Percentiles rank a stretch among this genome's conserved stretches.
phyloP scores from a whole-genome alignment of 176 grass and related monocot genomes.

The Neostapfia colusana region DNA sequence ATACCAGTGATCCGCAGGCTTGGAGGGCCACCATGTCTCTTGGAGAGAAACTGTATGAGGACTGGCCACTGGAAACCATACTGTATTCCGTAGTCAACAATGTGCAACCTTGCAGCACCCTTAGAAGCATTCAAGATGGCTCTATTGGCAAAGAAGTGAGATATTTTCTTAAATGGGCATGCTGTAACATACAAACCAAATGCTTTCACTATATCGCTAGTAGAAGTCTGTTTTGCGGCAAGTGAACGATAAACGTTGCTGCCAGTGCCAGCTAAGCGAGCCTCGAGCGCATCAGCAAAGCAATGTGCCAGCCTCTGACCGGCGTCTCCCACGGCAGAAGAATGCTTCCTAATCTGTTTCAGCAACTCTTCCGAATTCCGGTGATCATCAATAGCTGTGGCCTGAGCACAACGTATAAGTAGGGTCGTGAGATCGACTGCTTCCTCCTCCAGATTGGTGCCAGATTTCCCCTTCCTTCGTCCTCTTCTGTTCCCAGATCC shows the following conservation, averaged over 20 bases:
- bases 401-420: slow-evolving; percentile 48
- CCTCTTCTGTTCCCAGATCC: slow-evolving; percentile 44
- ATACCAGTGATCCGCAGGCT: slow-evolving; percentile 40
- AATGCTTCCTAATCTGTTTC: slow-evolving; percentile 44
- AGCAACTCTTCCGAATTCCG: slow-evolving; percentile 25
- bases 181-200: slow-evolving; percentile 20
- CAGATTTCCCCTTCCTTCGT: slow-evolving; percentile 33
- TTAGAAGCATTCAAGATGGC: slow-evolving; percentile 29
- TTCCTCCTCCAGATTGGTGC: slow-evolving; percentile 5
- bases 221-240: slow-evolving; percentile 29
- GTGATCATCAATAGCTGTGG: slow-evolving; percentile 42
- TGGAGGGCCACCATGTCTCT: slow-evolving; percentile 13
- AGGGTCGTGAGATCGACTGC: slow-evolving; percentile 43
- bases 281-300: slow-evolving; percentile 46
- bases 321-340: slow-evolving; percentile 39
- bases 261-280: slow-evolving; percentile 44
- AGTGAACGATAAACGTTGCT: slow-evolving; percentile 39
- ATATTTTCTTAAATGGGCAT: slow-evolving; percentile 36
- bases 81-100: slow-evolving; percentile 37
- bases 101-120: slow-evolving; percentile 27
- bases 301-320: slow-evolving; percentile 45
- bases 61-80: slow-evolving; percentile 52
- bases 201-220: slow-evolving; percentile 31
- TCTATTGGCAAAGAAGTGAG: slow-evolving; percentile 12
- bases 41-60: slow-evolving; percentile 30